These are phyloP conservation scores for Solanum clarkiae DNA, from an alignment of 257 asterid genomes.

Conservation along the genomic window DNA sequence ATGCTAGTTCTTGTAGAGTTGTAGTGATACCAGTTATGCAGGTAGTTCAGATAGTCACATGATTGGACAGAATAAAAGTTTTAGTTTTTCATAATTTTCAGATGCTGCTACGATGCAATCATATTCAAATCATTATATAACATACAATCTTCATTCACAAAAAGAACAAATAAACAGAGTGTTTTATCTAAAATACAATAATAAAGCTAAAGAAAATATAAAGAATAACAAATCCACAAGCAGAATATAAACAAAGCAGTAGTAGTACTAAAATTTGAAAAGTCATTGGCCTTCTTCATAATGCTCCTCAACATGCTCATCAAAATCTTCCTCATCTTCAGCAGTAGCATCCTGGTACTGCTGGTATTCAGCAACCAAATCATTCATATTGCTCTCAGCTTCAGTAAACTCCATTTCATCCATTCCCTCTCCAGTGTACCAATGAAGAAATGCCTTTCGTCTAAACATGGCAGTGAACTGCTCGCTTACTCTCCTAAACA, in stretches of 20 bases:
- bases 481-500: constrained; percentile 3
- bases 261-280: background rate
- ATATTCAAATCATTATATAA: background rate
- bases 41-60: no score
- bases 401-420: constrained; percentile 68
- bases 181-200: background rate
- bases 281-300: constrained; percentile 23
- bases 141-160: background rate
- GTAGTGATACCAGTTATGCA: no score
- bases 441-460: constrained; percentile 1
- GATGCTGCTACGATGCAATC: background rate
- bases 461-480: constrained; percentile 5
- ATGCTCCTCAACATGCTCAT: constrained; percentile 29
- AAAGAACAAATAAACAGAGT: background rate
- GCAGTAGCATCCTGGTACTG: constrained; percentile 57
- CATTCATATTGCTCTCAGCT: constrained; percentile 64
- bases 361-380: constrained; percentile 50
- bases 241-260: background rate
- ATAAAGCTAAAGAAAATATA: background rate
- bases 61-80: no score
- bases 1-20: background rate
- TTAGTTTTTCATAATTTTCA: background rate
- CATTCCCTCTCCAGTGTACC: constrained; percentile 62
- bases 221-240: background rate
- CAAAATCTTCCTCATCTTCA: constrained; percentile 37